Evolutionary conservation across 306 rosid genomes (phyloP).

Genomic region (Calophaca sinica): DNA sequence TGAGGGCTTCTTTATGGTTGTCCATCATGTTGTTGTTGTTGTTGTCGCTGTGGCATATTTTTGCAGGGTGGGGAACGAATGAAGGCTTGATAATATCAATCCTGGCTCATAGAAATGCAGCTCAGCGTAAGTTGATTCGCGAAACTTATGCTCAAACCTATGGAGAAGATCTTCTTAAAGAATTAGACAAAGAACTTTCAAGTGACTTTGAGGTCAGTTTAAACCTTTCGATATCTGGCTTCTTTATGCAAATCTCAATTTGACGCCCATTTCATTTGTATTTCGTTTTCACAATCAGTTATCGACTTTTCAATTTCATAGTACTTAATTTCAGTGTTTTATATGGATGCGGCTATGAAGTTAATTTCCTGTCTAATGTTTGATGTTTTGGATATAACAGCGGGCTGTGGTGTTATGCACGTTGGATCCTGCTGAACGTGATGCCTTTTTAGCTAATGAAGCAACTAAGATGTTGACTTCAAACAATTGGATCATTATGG

Average conservation of each 20-base stretch:
- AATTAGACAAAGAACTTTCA: slow-evolving; percentile 74
- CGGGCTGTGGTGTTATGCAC: slow-evolving; percentile 56
- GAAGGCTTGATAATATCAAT: slow-evolving; percentile 63
- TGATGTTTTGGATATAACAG: slow-evolving; percentile 43
- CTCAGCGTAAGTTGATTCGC: slow-evolving; percentile 62
- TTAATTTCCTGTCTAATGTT: slow-evolving; percentile 26
- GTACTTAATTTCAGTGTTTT: slow-evolving; percentile 20
- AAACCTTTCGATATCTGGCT: slow-evolving; percentile 15
- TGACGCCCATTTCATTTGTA: neutral
- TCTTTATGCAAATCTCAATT: slow-evolving; percentile 9
- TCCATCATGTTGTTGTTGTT: slow-evolving; percentile 20
- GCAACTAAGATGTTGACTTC: slow-evolving; percentile 57
- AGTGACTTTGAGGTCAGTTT: slow-evolving; percentile 68
- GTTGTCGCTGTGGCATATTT: slow-evolving; percentile 33
- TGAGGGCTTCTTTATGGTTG: neutral
- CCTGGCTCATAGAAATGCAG: slow-evolving; percentile 68
- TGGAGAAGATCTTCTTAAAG: slow-evolving; percentile 70
- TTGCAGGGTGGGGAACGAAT: slow-evolving; percentile 81
- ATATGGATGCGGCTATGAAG: slow-evolving; percentile 26
- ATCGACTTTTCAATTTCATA: neutral
- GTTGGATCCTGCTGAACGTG: slow-evolving; percentile 75
- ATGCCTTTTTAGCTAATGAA: slow-evolving; percentile 68
- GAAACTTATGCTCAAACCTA: slow-evolving; percentile 56
- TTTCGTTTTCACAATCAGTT: neutral
- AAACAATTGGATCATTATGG: slow-evolving; percentile 56